Conservation (phyloP, 2,329 filamentous ascomycete species). For the Conoideocrella luteorostrata region DNA sequence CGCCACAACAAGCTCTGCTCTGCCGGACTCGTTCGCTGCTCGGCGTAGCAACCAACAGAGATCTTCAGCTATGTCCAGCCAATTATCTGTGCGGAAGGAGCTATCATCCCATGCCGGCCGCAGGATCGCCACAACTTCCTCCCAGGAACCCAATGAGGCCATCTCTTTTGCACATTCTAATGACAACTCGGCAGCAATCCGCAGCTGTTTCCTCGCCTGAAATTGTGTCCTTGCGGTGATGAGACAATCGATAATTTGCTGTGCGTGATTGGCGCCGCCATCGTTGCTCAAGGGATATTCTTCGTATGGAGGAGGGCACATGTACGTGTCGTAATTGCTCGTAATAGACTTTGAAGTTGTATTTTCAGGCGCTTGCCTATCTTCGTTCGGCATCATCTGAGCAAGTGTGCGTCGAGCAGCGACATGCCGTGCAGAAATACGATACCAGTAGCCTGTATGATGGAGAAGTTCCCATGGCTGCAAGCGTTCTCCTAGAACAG, state of each 20-base stretch:
- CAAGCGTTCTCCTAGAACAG: constrained; percentile 48
- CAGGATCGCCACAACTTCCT: constrained; percentile 47
- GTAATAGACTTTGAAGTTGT: constrained; percentile 40
- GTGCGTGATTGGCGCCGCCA: constrained; percentile 46
- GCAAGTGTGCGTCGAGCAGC: constrained; percentile 48
- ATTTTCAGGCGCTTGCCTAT: constrained; percentile 41
- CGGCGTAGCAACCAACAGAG: constrained; percentile 54
- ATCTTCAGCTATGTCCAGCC: constrained; percentile 54
- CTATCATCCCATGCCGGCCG: constrained; percentile 51
- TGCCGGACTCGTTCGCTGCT: constrained; percentile 46
- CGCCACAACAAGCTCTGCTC: constrained; percentile 50
- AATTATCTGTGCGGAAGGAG: constrained; percentile 51
- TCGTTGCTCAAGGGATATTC: constrained; percentile 47
- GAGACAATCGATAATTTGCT: constrained; percentile 48
- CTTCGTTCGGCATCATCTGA: constrained; percentile 52
- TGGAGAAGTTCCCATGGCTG: constrained; percentile 60
- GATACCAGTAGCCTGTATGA: constrained; percentile 63
- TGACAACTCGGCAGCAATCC: constrained; percentile 48
- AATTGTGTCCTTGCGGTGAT: constrained; percentile 48
- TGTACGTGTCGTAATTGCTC: constrained; percentile 58
- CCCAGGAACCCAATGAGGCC: constrained; percentile 43
- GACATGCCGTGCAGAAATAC: constrained; percentile 52
- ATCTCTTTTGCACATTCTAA: constrained; percentile 53
- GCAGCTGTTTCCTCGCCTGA: constrained; percentile 44
- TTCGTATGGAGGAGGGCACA: constrained; percentile 57